phyloP scores from a whole-genome alignment of 2,329 filamentous ascomycete genomes.

The Epichloe aotearoae region DNA sequence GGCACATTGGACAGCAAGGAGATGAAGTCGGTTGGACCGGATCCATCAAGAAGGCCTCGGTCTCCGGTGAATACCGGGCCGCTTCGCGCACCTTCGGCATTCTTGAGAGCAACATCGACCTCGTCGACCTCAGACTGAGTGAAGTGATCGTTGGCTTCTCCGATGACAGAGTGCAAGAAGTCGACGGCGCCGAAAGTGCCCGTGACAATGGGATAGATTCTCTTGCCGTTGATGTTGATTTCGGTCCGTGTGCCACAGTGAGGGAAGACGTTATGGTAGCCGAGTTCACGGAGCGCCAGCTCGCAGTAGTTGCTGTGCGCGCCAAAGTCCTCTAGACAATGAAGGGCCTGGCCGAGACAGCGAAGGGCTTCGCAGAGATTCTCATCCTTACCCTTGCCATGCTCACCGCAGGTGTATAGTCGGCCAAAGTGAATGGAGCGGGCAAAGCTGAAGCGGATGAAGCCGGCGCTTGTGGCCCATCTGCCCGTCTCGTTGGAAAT shows the following conservation, averaged over 20 bases:
- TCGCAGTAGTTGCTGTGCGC: constrained; percentile 80
- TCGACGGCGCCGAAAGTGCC: constrained; percentile 67
- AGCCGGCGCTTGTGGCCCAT: constrained; percentile 85
- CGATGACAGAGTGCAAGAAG: constrained; percentile 66
- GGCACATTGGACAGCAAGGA: constrained; percentile 66
- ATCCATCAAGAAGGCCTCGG: constrained; percentile 30
- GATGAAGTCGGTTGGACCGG: constrained; percentile 46
- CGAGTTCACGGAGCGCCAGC: constrained; percentile 61
- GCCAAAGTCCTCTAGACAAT: constrained; percentile 67
- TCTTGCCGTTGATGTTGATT: constrained; percentile 48
- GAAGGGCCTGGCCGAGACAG: constrained; percentile 62
- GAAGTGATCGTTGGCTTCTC: constrained; percentile 72
- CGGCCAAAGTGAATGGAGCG: constrained; percentile 68
- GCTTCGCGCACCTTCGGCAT: constrained; percentile 41
- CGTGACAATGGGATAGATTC: constrained; percentile 63
- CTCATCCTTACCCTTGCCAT: constrained; percentile 50
- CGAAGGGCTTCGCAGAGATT: constrained; percentile 71
- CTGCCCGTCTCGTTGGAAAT: constrained; percentile 80
- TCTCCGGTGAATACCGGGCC: constrained; percentile 20
- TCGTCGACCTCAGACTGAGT: constrained; percentile 76
- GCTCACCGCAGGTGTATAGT: constrained; percentile 54
- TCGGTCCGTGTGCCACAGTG: constrained; percentile 57
- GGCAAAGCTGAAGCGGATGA: constrained; percentile 62
- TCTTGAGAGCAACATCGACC: constrained; percentile 60
- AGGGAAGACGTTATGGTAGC: constrained; percentile 67